These are phyloP conservation scores for Tetrahymena thermophila DNA, from an alignment of 73 alveolate species.

Conservation along the genomic window DNA sequence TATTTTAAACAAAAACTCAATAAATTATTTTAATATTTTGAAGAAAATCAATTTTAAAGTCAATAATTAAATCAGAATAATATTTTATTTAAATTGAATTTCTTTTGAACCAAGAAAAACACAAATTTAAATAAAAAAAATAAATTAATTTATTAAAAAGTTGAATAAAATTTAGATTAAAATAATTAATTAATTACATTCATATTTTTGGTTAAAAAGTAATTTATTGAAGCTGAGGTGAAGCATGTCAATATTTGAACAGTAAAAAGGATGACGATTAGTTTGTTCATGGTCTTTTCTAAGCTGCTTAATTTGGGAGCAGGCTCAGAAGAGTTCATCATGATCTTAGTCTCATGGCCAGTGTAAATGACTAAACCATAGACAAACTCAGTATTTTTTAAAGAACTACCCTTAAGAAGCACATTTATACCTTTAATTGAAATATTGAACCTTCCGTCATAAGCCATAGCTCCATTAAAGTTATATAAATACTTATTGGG, in stretches of 20 bases:
- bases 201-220: background rate
- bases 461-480: conserved; percentile 19
- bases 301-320: conserved; percentile 63
- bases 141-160: no score
- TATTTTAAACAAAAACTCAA: no score
- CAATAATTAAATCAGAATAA: no score
- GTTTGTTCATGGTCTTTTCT: conserved; percentile 20
- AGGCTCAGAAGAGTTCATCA: conserved; percentile 61
- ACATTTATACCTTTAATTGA: conserved; percentile 48
- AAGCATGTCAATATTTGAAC: conserved; percentile 18
- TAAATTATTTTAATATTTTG: no score
- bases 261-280: conserved; percentile 19
- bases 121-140: no score
- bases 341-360: conserved; percentile 77
- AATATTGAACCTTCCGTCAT: background rate
- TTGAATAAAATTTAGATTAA: conserved; percentile 10
- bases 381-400: conserved; percentile 66
- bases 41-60: no score
- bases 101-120: no score
- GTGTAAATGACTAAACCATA: conserved; percentile 74
- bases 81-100: no score
- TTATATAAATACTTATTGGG: conserved; percentile 31
- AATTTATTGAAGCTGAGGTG: background rate
- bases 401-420: conserved; percentile 64
- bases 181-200: conserved; percentile 37